Conservation (phyloP, 2,329 filamentous ascomycete species). For the Byssoonygena ceratinophila region DNA sequence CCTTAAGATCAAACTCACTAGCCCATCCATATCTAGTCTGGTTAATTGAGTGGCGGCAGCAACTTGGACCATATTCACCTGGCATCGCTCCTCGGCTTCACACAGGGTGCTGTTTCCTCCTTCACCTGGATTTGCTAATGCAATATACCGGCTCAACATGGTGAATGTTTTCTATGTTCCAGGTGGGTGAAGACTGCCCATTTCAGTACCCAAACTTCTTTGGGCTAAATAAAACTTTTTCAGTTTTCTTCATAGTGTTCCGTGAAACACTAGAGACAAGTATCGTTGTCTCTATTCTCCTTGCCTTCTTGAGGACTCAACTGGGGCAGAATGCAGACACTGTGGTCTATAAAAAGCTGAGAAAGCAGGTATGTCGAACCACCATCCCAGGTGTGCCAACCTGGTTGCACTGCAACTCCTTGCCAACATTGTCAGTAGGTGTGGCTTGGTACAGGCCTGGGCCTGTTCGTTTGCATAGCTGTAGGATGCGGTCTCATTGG, state of each 20-base stretch:
- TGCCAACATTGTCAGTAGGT: not conserved
- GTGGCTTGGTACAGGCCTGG: constrained; percentile 10
- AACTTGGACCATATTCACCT: too few species aligned
- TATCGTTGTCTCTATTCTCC: constrained; percentile 12
- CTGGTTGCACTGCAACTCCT: not conserved
- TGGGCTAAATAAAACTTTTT: not conserved
- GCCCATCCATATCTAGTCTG: not conserved
- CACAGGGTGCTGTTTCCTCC: too few species aligned
- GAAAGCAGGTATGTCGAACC: constrained; percentile 7
- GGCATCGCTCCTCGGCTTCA: too few species aligned
- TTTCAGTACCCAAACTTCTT: not conserved
- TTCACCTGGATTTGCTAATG: too few species aligned
- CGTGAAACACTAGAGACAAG: constrained; percentile 14
- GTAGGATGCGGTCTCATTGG: constrained; percentile 13
- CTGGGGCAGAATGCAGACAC: constrained; percentile 6
- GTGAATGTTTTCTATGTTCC: constrained; percentile 14
- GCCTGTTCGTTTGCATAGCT: constrained; percentile 10
- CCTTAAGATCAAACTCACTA: not conserved
- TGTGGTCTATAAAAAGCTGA: constrained; percentile 9
- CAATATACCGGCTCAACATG: constrained; percentile 5
- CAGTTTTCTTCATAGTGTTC: constrained; percentile 15
- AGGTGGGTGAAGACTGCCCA: not conserved
- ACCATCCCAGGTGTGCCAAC: not conserved
- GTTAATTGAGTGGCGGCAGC: too few species aligned
- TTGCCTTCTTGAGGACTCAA: constrained; percentile 9